Conservation (phyloP, 2,329 filamentous ascomycete species). For the Emergomyces pasteurianus region DNA sequence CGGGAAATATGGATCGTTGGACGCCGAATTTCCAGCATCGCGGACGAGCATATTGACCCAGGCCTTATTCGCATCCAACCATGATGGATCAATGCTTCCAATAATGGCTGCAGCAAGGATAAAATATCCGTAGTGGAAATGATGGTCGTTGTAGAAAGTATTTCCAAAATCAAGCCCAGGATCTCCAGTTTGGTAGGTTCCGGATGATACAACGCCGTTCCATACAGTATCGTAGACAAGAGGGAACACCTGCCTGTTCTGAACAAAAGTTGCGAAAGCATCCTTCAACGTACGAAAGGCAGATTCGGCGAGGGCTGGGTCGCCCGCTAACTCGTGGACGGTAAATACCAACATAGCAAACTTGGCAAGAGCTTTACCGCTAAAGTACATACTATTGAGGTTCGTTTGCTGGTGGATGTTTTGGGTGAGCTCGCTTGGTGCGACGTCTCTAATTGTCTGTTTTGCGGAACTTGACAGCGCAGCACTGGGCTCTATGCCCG, state of each 20-base stretch:
- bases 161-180: conserved; percentile 77
- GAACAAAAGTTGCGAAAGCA: conserved; percentile 53
- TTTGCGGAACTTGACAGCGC: conserved; percentile 40
- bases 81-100: conserved; percentile 61
- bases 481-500: conserved; percentile 30
- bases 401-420: conserved; percentile 63
- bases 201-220: conserved; percentile 70
- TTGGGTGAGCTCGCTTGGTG: conserved; percentile 62
- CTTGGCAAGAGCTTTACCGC: conserved; percentile 73
- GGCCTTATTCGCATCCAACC: conserved; percentile 60
- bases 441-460: conserved; percentile 47
- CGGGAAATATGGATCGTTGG: conserved; percentile 62
- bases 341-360: conserved; percentile 60
- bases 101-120: conserved; percentile 78
- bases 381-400: conserved; percentile 82
- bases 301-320: conserved; percentile 44
- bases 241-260: conserved; percentile 54
- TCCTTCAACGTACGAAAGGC: conserved; percentile 52
- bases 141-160: conserved; percentile 57
- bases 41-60: conserved; percentile 78
- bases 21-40: conserved; percentile 67
- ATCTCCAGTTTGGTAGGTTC: conserved; percentile 58
- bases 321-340: conserved; percentile 50
- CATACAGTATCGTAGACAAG: conserved; percentile 49
- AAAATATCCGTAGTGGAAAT: conserved; percentile 68